Evolutionary conservation across 2,329 filamentous ascomycete species (phyloP).

Genomic region (Chaetothyriales sp.): DNA sequence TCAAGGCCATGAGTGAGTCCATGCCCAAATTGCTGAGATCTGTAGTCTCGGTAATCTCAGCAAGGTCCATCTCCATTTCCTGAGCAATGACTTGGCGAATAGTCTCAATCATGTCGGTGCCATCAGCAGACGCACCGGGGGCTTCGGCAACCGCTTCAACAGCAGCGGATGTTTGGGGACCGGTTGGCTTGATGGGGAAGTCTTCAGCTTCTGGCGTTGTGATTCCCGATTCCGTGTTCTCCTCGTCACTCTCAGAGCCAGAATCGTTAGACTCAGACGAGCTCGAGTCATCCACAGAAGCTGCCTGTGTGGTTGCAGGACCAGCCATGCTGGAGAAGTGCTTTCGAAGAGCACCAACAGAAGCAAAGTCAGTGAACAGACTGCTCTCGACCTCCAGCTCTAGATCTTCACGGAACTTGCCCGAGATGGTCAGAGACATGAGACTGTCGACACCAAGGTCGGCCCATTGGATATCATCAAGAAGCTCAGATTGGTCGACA

Average conservation of each 20-base stretch:
- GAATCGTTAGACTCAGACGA: conserved; percentile 17
- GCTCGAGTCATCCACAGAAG: conserved; percentile 16
- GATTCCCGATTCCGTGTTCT: conserved; percentile 18
- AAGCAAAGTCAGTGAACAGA: conserved; percentile 47
- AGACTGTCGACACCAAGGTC: conserved; percentile 51
- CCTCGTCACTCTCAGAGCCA: conserved; percentile 17
- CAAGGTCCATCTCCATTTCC: conserved; percentile 31
- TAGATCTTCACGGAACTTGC: conserved; percentile 48
- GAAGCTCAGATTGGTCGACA: conserved; percentile 44
- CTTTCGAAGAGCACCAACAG: conserved; percentile 47
- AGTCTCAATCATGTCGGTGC: conserved; percentile 26
- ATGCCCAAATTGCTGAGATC: conserved; percentile 33
- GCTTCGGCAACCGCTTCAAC: conserved; percentile 18
- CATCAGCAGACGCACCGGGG: conserved; percentile 24
- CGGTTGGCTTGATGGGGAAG: conserved; percentile 13
- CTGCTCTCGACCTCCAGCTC: conserved; percentile 46
- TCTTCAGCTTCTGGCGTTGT: conserved; percentile 20
- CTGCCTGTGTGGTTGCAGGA: conserved; percentile 2
- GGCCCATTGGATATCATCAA: conserved; percentile 47
- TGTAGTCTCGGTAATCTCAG: conserved; percentile 27
- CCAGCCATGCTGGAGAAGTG: conserved; percentile 29
- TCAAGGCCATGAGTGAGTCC: conserved; percentile 34
- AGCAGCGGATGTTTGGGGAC: conserved; percentile 17
- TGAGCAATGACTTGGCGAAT: conserved; percentile 30
- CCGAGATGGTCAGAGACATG: conserved; percentile 47